Evolutionary conservation across 2,329 filamentous ascomycete species (phyloP).

Genomic region (Fonsecaea erecta): DNA sequence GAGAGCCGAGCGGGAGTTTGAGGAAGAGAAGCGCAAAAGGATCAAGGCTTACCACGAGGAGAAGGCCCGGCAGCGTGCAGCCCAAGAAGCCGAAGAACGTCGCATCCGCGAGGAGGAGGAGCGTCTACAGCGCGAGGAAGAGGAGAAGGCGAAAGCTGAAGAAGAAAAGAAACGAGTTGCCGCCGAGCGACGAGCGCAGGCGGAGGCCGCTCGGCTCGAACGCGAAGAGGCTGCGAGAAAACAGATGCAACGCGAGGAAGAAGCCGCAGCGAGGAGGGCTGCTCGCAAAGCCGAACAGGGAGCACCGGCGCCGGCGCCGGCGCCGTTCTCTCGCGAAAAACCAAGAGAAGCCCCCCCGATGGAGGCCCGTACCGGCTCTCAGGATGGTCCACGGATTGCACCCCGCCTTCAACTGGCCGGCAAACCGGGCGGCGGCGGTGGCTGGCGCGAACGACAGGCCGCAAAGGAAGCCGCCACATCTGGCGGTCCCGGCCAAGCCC

Average conservation of each 20-base stretch:
- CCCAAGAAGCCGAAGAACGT: slow-evolving; percentile 82
- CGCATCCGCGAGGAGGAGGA: slow-evolving; percentile 83
- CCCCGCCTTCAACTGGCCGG: slow-evolving; percentile 62
- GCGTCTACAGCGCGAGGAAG: slow-evolving; percentile 76
- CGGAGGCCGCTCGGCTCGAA: slow-evolving; percentile 65
- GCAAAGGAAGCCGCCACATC: slow-evolving; percentile 49
- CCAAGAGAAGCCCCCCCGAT: slow-evolving; percentile 46
- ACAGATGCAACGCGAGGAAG: slow-evolving; percentile 84
- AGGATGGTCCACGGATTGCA: slow-evolving; percentile 50
- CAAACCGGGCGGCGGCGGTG: slow-evolving; percentile 51
- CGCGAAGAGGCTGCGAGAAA: slow-evolving; percentile 65
- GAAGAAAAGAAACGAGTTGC: slow-evolving; percentile 77
- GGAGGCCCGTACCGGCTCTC: slow-evolving; percentile 55
- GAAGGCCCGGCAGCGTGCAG: slow-evolving; percentile 78
- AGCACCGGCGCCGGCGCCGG: slow-evolving; percentile 40
- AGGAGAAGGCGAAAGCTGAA: slow-evolving; percentile 78
- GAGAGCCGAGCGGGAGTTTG: slow-evolving; percentile 88
- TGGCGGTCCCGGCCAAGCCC: slow-evolving; percentile 5
- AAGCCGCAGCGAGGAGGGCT: slow-evolving; percentile 76
- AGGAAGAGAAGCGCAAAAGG: slow-evolving; percentile 85
- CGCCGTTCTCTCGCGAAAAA: slow-evolving; percentile 33
- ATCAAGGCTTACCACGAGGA: slow-evolving; percentile 87
- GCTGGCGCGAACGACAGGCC: slow-evolving; percentile 66
- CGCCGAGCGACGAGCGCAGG: slow-evolving; percentile 69
- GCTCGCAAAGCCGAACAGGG: slow-evolving; percentile 63